These are phyloP conservation scores for Chalciporus sp. DNA, from an alignment of 1,284 basidiomycete species.

Conservation along the genomic window DNA sequence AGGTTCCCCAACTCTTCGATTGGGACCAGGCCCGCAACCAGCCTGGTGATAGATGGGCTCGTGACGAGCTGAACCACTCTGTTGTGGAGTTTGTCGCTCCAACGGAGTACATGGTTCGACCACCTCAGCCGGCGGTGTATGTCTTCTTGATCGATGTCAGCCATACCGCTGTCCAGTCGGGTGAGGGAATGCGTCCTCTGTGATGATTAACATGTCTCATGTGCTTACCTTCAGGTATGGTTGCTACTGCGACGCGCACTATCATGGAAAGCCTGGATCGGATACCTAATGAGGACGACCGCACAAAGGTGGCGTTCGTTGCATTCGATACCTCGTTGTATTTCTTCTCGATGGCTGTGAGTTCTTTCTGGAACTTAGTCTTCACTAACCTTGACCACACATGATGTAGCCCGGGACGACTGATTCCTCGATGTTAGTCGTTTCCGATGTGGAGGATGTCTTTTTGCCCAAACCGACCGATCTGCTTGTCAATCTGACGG, in stretches of 20 bases:
- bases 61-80: conserved; percentile 91
- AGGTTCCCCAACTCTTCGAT: conserved; percentile 98
- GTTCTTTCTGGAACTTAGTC: conserved; percentile 28
- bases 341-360: conserved; percentile 90
- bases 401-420: conserved; percentile 67
- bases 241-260: conserved; percentile 94
- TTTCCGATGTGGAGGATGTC: conserved; percentile 95
- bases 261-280: conserved; percentile 95
- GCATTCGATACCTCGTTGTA: conserved; percentile 93
- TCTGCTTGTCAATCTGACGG: conserved; percentile 90
- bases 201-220: not conserved
- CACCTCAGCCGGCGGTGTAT: conserved; percentile 97
- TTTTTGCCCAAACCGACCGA: conserved; percentile 98
- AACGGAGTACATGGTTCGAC: conserved; percentile 99
- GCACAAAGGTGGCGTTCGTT: conserved; percentile 93
- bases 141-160: conserved; percentile 98
- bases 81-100: conserved; percentile 98
- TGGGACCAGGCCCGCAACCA: conserved; percentile 96
- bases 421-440: conserved; percentile 94
- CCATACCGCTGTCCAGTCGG: conserved; percentile 87
- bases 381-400: not conserved
- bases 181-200: conserved; percentile 37
- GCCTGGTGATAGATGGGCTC: conserved; percentile 93
- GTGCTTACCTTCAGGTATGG: conserved; percentile 72
- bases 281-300: conserved; percentile 91